Percentiles rank a stretch among this genome's conserved stretches.
These are phyloP conservation scores for Salix brachista DNA, from an alignment of 345 rosid species.

Conservation along the genomic window DNA sequence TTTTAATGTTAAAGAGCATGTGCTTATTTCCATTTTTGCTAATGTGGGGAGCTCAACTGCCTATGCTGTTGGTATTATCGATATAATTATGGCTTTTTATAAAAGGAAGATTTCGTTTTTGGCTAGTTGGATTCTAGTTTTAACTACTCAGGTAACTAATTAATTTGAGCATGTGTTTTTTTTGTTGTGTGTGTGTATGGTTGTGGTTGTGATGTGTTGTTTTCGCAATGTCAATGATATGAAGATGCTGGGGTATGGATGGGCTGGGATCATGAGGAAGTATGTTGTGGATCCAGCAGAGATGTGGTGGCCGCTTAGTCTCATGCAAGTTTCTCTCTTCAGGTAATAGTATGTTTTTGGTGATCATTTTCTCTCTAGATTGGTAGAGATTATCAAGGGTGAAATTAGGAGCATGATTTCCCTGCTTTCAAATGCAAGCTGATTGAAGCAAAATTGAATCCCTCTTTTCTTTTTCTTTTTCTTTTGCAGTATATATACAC, in stretches of 20 bases:
- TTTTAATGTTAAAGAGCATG: slow-evolving; percentile 39
- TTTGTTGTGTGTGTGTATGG: no score
- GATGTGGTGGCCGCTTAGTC: slow-evolving; percentile 71
- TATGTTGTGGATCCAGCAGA: slow-evolving; percentile 60
- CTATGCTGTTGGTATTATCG: slow-evolving; percentile 52
- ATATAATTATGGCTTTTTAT: slow-evolving; percentile 54
- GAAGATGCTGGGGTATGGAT: slow-evolving; percentile 62
- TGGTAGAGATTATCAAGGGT: no score
- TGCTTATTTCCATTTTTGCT: slow-evolving; percentile 35
- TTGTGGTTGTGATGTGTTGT: no score
- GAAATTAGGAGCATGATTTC: no score
- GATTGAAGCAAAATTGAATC: neutral
- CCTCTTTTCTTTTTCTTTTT: neutral
- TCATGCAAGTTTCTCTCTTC: slow-evolving; percentile 60
- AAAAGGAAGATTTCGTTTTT: slow-evolving; percentile 49
- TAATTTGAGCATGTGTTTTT: no score
- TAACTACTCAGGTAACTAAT: slow-evolving; percentile 50
- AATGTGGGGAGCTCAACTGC: slow-evolving; percentile 51
- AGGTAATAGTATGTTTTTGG: slow-evolving; percentile 29
- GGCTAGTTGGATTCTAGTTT: slow-evolving; percentile 55
- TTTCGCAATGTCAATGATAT: neutral
- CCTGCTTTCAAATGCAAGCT: neutral
- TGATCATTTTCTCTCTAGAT: no score
- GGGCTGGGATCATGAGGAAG: slow-evolving; percentile 66
- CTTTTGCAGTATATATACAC: neutral